Evolutionary conservation across 1,284 basidiomycete species (phyloP), one percentile per base, ranked within the genome.

Genomic region (Mycena citricolor): DNA sequence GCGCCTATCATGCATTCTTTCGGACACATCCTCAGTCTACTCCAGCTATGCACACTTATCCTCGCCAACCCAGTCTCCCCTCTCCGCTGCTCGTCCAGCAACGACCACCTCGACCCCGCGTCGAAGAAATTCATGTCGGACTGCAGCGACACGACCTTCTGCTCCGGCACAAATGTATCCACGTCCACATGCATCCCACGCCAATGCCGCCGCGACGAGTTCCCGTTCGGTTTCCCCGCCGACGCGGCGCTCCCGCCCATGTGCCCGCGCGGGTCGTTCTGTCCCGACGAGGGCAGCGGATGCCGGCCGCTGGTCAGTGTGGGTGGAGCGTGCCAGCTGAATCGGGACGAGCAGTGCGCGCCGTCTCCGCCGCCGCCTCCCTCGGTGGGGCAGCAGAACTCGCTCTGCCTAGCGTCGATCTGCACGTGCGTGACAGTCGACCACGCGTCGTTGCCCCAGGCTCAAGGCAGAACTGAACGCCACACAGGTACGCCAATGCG

Each of bases 371-470:
- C 76, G 47, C 67, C 61, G 56, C 57, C 57, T 8, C 60, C 69
- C 10, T 60, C 76, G 16, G 66, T 70, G 5, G 70, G 59, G 57
- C 49, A 52, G 21, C 57, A 67, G 47, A 83, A 81, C 56, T 72
- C 78, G 4, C 62, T 86, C 17, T 89, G 85, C 52, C 63, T 89
- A 39, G 71, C 73, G 50, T 77, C 70, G 32, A 61, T 61, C 8
- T 87, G 84, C 76, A 76, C 75, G 81, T 85, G 61, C 40, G 82
- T 71, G 24, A n/a, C n/a, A n/a, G n/a, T n/a, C n/a, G n/a, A n/a
- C n/a, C n/a, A n/a, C n/a, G n/a, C n/a, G n/a, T n/a, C n/a, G n/a
- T n/a, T n/a, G n/a, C n/a, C n/a, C n/a, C n/a, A n/a, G n/a, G n/a
- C n/a, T n/a, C n/a, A n/a, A n/a, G n/a, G n/a, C 16, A 25, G 10